Evolutionary conservation across 345 rosid genomes (phyloP).

Genomic region (Conringia planisiliqua): DNA sequence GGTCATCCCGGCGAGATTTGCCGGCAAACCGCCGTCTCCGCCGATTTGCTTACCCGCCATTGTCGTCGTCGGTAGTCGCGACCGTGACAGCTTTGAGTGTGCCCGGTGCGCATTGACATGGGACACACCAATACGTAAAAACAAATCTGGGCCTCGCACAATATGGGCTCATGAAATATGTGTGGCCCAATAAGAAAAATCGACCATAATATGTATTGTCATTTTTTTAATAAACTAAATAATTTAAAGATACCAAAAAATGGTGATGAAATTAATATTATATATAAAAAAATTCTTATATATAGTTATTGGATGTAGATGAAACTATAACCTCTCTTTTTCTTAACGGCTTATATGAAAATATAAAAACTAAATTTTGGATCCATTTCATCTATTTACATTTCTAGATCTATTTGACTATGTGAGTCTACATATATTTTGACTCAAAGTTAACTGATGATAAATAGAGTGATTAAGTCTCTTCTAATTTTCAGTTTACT

Average conservation of each 20-base stretch:
- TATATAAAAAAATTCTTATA: not conserved
- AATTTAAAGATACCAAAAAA: not conserved
- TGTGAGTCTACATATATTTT: not conserved
- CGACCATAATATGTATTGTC: not conserved
- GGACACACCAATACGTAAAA: not conserved
- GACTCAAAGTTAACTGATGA: not conserved
- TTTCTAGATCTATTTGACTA: not conserved
- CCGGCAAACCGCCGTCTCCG: constrained; percentile 68
- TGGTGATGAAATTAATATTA: not conserved
- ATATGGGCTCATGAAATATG: not conserved
- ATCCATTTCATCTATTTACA: not conserved
- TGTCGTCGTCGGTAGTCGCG: constrained; percentile 4
- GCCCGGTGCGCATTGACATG: not conserved
- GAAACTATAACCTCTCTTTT: not conserved
- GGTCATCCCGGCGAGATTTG: constrained; percentile 83
- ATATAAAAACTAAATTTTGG: not conserved
- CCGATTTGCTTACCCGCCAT: constrained; percentile 73
- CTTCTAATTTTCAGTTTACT: not conserved
- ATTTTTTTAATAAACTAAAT: not conserved
- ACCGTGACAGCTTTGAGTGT: not conserved
- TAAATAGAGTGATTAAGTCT: not conserved
- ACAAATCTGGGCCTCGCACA: not conserved
- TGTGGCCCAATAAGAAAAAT: not conserved
- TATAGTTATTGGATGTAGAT: not conserved
- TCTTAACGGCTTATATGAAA: too few species aligned